Conservation (phyloP, 169 alveolate species). For the Cryptosporidium bovis region DNA sequence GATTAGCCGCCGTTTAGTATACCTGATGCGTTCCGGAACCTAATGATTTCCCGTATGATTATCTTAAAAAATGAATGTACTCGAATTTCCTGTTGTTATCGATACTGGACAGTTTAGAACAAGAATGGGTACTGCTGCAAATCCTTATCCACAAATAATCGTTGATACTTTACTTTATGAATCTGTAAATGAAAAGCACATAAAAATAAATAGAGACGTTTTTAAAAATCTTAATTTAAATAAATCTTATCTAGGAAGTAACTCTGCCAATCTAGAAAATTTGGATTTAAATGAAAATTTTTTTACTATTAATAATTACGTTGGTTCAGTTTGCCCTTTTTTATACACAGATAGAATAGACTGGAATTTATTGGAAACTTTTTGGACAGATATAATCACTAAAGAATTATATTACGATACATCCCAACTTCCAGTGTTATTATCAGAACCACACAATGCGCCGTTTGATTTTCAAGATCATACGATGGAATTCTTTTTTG, state of each 20-base stretch:
- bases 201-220: neutral
- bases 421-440: conserved; percentile 15
- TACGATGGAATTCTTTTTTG: conserved; percentile 69
- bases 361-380: conserved; percentile 68
- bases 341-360: conserved; percentile 40
- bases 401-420: conserved; percentile 61
- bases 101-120: conserved; percentile 70
- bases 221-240: conserved; percentile 6
- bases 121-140: conserved; percentile 39
- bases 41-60: neutral
- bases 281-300: neutral
- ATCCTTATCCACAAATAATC: conserved; percentile 33
- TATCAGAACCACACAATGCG: conserved; percentile 70
- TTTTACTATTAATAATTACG: conserved; percentile 19
- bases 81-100: conserved; percentile 37
- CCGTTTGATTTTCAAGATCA: conserved; percentile 72
- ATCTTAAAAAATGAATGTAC: conserved; percentile 14
- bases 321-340: conserved; percentile 13
- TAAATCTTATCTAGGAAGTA: neutral
- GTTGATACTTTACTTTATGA: conserved; percentile 34
- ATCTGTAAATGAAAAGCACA: conserved; percentile 6
- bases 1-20: neutral
- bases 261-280: neutral
- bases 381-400: conserved; percentile 67
- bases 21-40: neutral